Base-by-base conservation (phyloP, 2,329 filamentous ascomycete species). In the Aspergillus sp. region DNA sequence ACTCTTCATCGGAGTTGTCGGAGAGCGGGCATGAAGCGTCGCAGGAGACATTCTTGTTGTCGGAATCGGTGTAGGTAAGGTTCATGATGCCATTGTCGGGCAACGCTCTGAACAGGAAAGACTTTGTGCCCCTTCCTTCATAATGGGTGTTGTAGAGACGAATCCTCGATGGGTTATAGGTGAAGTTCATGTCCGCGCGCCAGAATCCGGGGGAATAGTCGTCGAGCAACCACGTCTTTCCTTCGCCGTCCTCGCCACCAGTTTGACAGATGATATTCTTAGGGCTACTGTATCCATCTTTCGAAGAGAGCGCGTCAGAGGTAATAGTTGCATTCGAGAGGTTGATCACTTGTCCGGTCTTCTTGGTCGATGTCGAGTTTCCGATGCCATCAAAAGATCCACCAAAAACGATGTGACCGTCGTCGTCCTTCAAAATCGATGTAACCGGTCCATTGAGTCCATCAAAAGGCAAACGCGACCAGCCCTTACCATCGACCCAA, bases 1-100 rank as follows among this genome's bases (percentile, higher is more conserved):
- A 94, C 40, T 75, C 66, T 39, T 83, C 65, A 5, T 75, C 78
- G 12, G 75, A 69, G 57, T 88, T 81, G 59, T 82, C 75, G 49
- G 86, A 89, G 38, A 98, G 76, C n/a, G 90, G 88, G 57, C 93
- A 98, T 58, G 81, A 77, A 48, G 82, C 85, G 42, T 90, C 89
- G 69, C 93, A 98, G 28, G 73, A 69, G 43, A 84, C 83, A 40
- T 79, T 71, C 27, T 86, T 85, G 2, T 81, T 86, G 33, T 63
- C 72, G 26, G 86, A 84, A 59, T 97, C 89, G 50, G 83, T 83
- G 57, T 93, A 97, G 32, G 90, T 95, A 60, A 98, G 77, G 67
- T 97, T 96, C 83, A 98, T 88, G 63, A 98, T 96, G 41, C 93
- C 93, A 50, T 87, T 84, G 58, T 91, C 81, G 5, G 91, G 90